Base-by-base conservation (phyloP, 495 filamentous ascomycete genomes). In the Gamarada debralockiae region DNA sequence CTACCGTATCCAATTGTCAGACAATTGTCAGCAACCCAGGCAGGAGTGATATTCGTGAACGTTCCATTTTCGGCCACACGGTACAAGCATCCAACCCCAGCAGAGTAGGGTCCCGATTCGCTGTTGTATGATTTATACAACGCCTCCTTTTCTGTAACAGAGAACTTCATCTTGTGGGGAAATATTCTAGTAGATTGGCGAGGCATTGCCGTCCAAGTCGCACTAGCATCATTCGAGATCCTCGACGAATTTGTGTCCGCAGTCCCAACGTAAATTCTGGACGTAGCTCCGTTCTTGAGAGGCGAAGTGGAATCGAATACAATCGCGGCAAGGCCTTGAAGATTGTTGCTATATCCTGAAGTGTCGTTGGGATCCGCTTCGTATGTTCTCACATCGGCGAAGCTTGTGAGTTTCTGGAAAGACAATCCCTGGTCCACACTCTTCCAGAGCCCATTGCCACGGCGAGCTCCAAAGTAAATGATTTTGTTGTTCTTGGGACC, bases 1-100 rank as follows among this genome's bases (percentile, higher is more conserved):
- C 80, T 79, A 21, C 80, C 80, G 47, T 77, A 83, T 7, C 79
- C 79, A 42, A 70, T 79, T n/a, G n/a, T n/a, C n/a, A n/a, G n/a
- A 70, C 59, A 43, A 72, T 69, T 3, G 55, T 52, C 21, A 68
- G 46, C 17, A 10, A 15, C 71, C 1, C 66, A 65, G 1, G 70
- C 71, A 1, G 79, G 80, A 3, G 71, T 77, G 56, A 82, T 83
- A 50, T 83, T 67, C 24, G 67, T 76, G 75, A 76, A 82, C n/a
- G n/a, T n/a, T 10, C 67, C 68, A 20, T 64, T 62, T 10, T 63
- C 67, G 20, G 71, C 57, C 22, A 79, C 68, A 36, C 79, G 47
- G 58, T 79, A 81, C 54, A 69, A 71, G 45, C 76, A 36, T 36
- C 33, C 15, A 15, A 13, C n/a, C n/a, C n/a, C n/a, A n/a, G n/a